These are phyloP conservation scores for Hygrocybe punicea DNA, from an alignment of 768 basidiomycete species.

Conservation along the genomic window DNA sequence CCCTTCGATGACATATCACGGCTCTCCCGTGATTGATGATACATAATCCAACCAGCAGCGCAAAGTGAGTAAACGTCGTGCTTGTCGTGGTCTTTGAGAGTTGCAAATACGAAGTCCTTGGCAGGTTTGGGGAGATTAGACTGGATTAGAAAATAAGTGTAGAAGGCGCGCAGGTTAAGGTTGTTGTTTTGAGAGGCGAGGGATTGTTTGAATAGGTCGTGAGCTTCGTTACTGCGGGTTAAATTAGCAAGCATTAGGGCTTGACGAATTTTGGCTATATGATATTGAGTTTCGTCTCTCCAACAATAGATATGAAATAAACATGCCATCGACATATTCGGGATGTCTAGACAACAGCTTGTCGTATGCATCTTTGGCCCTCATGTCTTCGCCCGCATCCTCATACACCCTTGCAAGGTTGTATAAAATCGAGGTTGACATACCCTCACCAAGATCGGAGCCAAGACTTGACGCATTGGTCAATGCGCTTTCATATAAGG, in stretches of 20 bases:
- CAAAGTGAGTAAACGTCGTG: slow-evolving; percentile 91
- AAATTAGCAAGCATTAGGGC: slow-evolving; percentile 71
- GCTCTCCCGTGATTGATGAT: slow-evolving; percentile 81
- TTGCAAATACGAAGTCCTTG: slow-evolving; percentile 85
- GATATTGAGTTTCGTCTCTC: slow-evolving; percentile 1
- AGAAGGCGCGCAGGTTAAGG: slow-evolving; percentile 87
- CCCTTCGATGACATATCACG: slow-evolving; percentile 58
- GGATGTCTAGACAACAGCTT: slow-evolving; percentile 88
- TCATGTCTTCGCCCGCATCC: slow-evolving; percentile 65
- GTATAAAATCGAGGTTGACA: slow-evolving; percentile 82
- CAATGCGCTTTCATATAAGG: slow-evolving; percentile 72
- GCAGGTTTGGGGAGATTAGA: slow-evolving; percentile 67
- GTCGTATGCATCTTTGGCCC: slow-evolving; percentile 83
- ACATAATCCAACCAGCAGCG: slow-evolving; percentile 82
- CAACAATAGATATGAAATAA: neutral
- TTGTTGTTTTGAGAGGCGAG: slow-evolving; percentile 73
- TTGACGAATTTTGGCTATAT: slow-evolving; percentile 85
- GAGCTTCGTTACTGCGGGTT: slow-evolving; percentile 76
- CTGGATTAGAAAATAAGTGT: slow-evolving; percentile 89
- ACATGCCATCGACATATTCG: slow-evolving; percentile 91
- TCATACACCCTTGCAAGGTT: slow-evolving; percentile 93
- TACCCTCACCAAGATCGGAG: slow-evolving; percentile 54
- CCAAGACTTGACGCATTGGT: slow-evolving; percentile 49
- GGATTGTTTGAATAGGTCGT: slow-evolving; percentile 86
- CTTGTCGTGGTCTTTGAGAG: slow-evolving; percentile 80